Evolutionary conservation across 1,284 basidiomycete species (phyloP).

Genomic region (Takashimella koratensis): DNA sequence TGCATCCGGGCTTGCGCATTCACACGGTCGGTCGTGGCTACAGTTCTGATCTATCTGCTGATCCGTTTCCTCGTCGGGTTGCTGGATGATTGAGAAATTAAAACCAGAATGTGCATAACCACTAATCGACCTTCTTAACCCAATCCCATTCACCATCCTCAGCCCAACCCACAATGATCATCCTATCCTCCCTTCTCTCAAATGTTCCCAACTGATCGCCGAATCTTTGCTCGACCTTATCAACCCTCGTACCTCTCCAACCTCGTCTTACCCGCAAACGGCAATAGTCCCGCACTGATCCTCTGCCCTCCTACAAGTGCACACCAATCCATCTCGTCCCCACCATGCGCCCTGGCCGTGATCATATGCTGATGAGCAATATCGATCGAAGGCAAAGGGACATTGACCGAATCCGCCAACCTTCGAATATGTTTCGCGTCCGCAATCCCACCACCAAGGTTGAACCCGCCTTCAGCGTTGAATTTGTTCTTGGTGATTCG

Average conservation of each 20-base stretch:
- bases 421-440: slow-evolving; percentile 59
- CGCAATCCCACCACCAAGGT: slow-evolving; percentile 83
- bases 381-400: slow-evolving; percentile 77
- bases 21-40: too few relatives aligned
- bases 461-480: slow-evolving; percentile 73
- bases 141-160: too few relatives aligned
- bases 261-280: slow-evolving; percentile 45
- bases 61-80: too few relatives aligned
- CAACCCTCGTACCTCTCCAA: slow-evolving; percentile 11
- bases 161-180: too few relatives aligned
- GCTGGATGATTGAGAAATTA: too few relatives aligned
- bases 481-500: slow-evolving; percentile 57
- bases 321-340: slow-evolving; percentile 48
- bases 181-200: too few relatives aligned
- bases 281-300: slow-evolving; percentile 45
- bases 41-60: too few relatives aligned
- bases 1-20: background rate
- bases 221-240: too few relatives aligned
- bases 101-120: too few relatives aligned
- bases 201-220: too few relatives aligned
- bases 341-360: slow-evolving; percentile 62
- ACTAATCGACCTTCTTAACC: too few relatives aligned
- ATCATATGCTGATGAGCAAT: slow-evolving; percentile 70
- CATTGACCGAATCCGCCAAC: slow-evolving; percentile 59
- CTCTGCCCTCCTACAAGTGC: slow-evolving; percentile 48